Evolutionary conservation across 2,329 filamentous ascomycete genomes (phyloP).

Genomic region (Xylaria sp.): DNA sequence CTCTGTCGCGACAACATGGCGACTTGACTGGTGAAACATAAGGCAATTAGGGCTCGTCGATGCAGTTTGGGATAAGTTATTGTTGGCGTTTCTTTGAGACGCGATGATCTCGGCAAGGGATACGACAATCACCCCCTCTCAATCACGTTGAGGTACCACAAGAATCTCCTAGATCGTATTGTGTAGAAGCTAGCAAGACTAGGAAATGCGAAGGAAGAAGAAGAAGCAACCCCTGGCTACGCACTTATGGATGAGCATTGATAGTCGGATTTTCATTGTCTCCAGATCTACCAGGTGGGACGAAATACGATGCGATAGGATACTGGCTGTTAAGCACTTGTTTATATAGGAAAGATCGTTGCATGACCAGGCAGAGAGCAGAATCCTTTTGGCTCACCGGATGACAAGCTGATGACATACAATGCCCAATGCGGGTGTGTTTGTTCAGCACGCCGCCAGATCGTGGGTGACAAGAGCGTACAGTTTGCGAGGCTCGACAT

Average conservation of each 20-base stretch:
- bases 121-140: slow-evolving; percentile 1
- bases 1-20: background rate
- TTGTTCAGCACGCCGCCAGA: slow-evolving; percentile 6
- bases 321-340: too few species aligned
- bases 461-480: slow-evolving; percentile 4
- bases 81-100: background rate
- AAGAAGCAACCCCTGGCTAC: background rate
- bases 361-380: too few species aligned
- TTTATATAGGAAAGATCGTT: too few species aligned
- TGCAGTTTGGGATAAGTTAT: slow-evolving; percentile 5
- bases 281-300: too few species aligned
- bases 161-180: background rate
- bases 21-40: background rate
- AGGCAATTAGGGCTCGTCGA: background rate
- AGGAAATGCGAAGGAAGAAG: background rate
- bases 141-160: slow-evolving; percentile 1
- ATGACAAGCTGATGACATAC: slow-evolving; percentile 1
- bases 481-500: slow-evolving; percentile 9
- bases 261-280: too few species aligned
- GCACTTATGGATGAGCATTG: background rate
- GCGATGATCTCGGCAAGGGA: slow-evolving; percentile 13
- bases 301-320: too few species aligned
- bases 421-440: background rate
- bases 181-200: background rate
- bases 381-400: too few species aligned